Conservation (phyloP, 768 basidiomycete species). For the Mycena pura region DNA sequence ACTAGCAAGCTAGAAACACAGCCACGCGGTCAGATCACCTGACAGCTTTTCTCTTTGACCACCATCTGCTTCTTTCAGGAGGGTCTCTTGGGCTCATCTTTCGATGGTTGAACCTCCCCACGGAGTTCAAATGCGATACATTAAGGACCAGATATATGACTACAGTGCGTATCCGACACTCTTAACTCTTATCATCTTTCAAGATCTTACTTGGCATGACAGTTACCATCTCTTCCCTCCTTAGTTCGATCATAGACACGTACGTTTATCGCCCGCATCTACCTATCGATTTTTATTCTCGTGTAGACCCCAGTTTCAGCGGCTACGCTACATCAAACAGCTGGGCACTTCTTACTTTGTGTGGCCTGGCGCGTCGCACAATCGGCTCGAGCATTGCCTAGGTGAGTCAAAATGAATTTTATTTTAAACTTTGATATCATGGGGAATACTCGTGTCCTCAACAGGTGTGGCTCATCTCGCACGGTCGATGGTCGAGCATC, state of each 20-base stretch:
- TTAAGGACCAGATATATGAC: conserved; percentile 47
- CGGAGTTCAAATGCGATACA: conserved; percentile 20
- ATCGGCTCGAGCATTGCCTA: conserved; percentile 84
- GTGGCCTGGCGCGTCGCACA: conserved; percentile 81
- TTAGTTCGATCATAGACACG: conserved; percentile 15
- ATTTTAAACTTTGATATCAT: too few relatives aligned
- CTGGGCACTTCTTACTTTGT: conserved; percentile 79
- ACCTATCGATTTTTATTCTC: not conserved
- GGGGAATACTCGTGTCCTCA: too few relatives aligned
- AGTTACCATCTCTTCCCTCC: conserved; percentile 6
- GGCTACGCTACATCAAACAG: conserved; percentile 79
- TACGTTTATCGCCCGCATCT: not conserved
- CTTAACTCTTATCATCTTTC: not conserved
- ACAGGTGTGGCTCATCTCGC: conserved; percentile 80
- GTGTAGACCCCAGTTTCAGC: conserved; percentile 63
- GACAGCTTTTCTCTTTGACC: too few relatives aligned
- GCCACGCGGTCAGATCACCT: too few relatives aligned
- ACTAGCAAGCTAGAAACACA: too few relatives aligned
- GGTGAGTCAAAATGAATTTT: conserved; percentile 48
- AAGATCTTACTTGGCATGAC: not conserved
- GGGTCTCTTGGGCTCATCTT: not conserved
- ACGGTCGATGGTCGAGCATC: conserved; percentile 62
- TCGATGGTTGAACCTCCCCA: conserved; percentile 14
- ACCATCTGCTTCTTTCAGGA: not conserved
- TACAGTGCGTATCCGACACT: conserved; percentile 35